phyloP scores from a whole-genome alignment of 352 stramenopile species.

The Globisporangium nodosum region DNA sequence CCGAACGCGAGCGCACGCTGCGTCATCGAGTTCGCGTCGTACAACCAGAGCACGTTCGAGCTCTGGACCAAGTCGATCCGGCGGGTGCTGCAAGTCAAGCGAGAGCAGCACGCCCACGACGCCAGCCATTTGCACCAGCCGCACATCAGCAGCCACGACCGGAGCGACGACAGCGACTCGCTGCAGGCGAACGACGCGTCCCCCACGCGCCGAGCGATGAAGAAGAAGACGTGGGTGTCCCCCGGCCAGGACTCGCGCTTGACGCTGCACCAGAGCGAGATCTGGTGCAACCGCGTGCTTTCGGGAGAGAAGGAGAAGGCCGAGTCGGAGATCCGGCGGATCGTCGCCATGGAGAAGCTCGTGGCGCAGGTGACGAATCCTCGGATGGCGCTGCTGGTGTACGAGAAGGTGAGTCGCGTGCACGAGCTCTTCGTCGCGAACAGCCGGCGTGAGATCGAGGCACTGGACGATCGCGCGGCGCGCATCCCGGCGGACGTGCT shows the following conservation, averaged over 20 bases:
- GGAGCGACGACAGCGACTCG: conserved; percentile 4
- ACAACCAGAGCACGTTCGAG: conserved; percentile 82
- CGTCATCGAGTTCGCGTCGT: conserved; percentile 74
- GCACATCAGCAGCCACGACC: not conserved
- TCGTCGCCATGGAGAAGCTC: conserved; percentile 83
- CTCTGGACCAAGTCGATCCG: conserved; percentile 83
- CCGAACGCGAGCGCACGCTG: conserved; percentile 49
- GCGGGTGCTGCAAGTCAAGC: conserved; percentile 53
- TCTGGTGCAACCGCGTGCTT: conserved; percentile 81
- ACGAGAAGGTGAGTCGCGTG: conserved; percentile 86
- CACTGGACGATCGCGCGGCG: conserved; percentile 31
- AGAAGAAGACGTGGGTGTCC: conserved; percentile 51
- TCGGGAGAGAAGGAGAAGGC: conserved; percentile 80
- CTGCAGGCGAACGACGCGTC: conserved; percentile 12
- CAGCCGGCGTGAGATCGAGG: conserved; percentile 68
- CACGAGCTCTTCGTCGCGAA: conserved; percentile 82
- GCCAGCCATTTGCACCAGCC: not conserved
- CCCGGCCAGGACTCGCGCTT: conserved; percentile 78
- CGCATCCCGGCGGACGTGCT: conserved; percentile 54
- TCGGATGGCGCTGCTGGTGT: conserved; percentile 81
- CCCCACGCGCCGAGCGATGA: conserved; percentile 1
- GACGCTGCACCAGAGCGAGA: conserved; percentile 79
- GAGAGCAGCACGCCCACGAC: conserved; percentile 27
- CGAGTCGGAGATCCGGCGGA: conserved; percentile 74
- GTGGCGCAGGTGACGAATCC: conserved; percentile 72